Evolutionary conservation across 73 alveolate genomes (phyloP), one percentile per base, ranked within the genome.

Genomic region (Diophrys appendiculata): DNA sequence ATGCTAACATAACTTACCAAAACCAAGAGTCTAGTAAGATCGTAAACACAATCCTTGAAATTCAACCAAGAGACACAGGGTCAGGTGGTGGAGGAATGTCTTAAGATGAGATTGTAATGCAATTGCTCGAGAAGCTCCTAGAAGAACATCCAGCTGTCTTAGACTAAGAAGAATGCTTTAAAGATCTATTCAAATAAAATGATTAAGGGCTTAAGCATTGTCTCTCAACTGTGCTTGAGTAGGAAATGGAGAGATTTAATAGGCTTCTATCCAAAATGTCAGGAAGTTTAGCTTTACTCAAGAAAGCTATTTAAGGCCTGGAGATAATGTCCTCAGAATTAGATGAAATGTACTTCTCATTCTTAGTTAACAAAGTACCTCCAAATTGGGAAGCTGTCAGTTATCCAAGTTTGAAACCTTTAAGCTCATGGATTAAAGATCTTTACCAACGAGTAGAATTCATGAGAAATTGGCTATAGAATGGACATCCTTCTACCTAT

Each of bases 371-470:
- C 82, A 73, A 89, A 81, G 99, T 98, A 5, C 99, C 99, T 28
- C 92, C 96, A 25, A 93, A 79, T 24, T 97, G 99, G 99, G 91
- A 89, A 72, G 95, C 86, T 54, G 99, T 98, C 30, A 95, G 98
- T 69, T 97, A 97, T 83, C 98, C 98, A 28, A 91, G 98, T 52
- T 74, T 97, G 76, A 97, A 96, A 64, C 98, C 99, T 25, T 77
- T 98, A 83, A 93, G 98, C 65, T 96, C 99, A 22, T 98, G 99
- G 99, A 87, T 97, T 69, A 96, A 93, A 77, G 99, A 98, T 81
- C 88, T 97, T 25, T 84, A 89, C 72, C 96, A 88, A 78, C 77
- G 99, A 83, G 98, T 97, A 30, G 96, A 94, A 70, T 98, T 98
- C 89, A 91, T 98, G 96, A 79, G 95, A 75, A 95, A 91, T 65